phyloP scores from a whole-genome alignment of 768 basidiomycete species.

The Wakefieldia striispora region DNA sequence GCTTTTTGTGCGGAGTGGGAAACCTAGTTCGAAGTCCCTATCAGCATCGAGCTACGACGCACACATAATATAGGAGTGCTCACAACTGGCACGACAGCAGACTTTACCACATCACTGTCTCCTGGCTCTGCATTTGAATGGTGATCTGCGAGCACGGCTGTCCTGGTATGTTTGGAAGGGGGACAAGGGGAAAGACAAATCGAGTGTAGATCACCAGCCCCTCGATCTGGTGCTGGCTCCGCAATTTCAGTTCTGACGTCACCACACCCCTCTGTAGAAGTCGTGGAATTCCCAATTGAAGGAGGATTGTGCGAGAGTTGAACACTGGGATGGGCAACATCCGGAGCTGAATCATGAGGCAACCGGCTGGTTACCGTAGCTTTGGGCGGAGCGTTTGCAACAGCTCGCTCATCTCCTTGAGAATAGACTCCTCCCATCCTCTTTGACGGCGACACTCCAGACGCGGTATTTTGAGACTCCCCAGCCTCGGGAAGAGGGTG shows the following conservation, averaged over 20 bases:
- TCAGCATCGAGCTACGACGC: background rate
- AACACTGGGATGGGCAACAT: background rate
- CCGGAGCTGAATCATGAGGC: background rate
- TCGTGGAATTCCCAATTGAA: background rate
- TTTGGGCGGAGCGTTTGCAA: background rate
- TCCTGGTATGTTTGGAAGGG: slow-evolving; percentile 5
- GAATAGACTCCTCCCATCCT: background rate
- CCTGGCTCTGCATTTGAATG: background rate
- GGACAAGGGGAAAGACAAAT: background rate
- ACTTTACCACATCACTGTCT: background rate
- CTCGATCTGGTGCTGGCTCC: background rate
- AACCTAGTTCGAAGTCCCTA: background rate
- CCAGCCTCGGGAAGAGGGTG: slow-evolving; percentile 4
- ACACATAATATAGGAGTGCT: background rate
- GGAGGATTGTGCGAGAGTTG: slow-evolving; percentile 1
- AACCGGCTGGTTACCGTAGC: background rate
- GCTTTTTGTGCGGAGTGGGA: background rate
- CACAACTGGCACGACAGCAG: background rate
- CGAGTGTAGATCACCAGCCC: background rate
- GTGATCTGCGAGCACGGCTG: background rate
- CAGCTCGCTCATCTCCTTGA: background rate
- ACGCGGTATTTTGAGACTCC: background rate
- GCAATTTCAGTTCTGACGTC: background rate
- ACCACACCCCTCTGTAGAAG: background rate
- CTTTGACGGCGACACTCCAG: slow-evolving; percentile 9